A percentile compares a stretch with the other conserved stretches of the same genome.
Evolutionary conservation across 345 rosid genomes (phyloP).

Genomic region (Brassica nigra): DNA sequence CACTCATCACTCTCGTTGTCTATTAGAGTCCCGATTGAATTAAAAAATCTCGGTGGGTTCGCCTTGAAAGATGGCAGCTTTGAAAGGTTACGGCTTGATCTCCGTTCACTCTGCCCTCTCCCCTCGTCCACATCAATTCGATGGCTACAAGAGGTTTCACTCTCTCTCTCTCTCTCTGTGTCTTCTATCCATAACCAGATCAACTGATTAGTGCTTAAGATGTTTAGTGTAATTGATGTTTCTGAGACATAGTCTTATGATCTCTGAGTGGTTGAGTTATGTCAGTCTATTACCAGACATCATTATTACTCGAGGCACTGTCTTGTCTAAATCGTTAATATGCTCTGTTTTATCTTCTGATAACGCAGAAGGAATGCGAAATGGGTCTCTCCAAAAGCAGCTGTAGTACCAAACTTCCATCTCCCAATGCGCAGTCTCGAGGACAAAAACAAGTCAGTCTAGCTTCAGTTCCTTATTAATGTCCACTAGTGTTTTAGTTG

Average conservation of each 20-base stretch:
- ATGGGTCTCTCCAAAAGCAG: conserved; percentile 68
- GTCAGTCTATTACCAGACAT: background rate
- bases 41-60: background rate
- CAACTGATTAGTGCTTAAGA: background rate
- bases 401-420: conserved; percentile 63
- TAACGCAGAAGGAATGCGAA: conserved; percentile 46
- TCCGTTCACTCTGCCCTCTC: conserved; percentile 42
- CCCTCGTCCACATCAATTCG: conserved; percentile 37
- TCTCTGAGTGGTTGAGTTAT: background rate
- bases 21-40: background rate
- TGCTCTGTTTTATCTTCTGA: background rate
- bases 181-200: background rate
- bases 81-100: conserved; percentile 48
- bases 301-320: background rate
- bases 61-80: conserved; percentile 42
- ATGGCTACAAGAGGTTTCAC: conserved; percentile 50
- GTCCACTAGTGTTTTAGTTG: background rate
- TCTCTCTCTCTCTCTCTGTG: background rate
- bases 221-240: background rate
- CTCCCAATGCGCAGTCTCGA: conserved; percentile 84
- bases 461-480: background rate
- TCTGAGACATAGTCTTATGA: background rate
- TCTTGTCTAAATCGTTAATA: background rate
- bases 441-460: conserved; percentile 62
- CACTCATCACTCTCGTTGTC: background rate